phyloP scores from a whole-genome alignment of 2,329 filamentous ascomycete species.

The Botrytis deweyae region DNA sequence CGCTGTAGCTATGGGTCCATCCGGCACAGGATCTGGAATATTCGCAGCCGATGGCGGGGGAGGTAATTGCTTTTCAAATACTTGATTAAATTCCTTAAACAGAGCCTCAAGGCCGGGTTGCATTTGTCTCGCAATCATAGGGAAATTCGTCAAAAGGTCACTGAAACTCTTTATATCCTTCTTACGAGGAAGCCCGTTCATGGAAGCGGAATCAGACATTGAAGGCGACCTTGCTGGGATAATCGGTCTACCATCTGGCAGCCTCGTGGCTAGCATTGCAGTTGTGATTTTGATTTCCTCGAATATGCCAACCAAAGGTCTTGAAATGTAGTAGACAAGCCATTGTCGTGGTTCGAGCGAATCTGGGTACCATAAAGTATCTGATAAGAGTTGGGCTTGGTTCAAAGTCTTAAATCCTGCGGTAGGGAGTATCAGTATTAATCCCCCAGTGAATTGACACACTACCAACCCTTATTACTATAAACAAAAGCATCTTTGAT shows the following conservation, averaged over 20 bases:
- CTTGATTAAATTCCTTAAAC: constrained; percentile 83
- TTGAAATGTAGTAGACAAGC: constrained; percentile 95
- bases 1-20: constrained; percentile 55
- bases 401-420: constrained; percentile 87
- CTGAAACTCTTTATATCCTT: constrained; percentile 91
- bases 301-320: constrained; percentile 79
- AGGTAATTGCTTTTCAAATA: constrained; percentile 81
- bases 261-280: constrained; percentile 56
- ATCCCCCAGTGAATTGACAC: background rate
- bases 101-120: constrained; percentile 84
- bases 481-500: constrained; percentile 92
- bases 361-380: constrained; percentile 85
- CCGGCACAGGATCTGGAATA: constrained; percentile 58
- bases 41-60: constrained; percentile 64
- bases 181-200: constrained; percentile 59
- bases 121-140: constrained; percentile 96
- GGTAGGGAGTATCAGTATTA: constrained; percentile 33
- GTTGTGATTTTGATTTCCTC: constrained; percentile 72
- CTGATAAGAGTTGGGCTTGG: constrained; percentile 82
- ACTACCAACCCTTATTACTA: constrained; percentile 81
- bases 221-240: constrained; percentile 27
- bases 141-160: constrained; percentile 86
- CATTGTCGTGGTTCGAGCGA: constrained; percentile 88
- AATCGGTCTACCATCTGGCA: constrained; percentile 37
- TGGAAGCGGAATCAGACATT: constrained; percentile 26